Percentiles rank a stretch among this genome's conserved stretches.
These are phyloP conservation scores for Pelargonium nanum DNA, from an alignment of 345 rosid species.

Conservation along the genomic window DNA sequence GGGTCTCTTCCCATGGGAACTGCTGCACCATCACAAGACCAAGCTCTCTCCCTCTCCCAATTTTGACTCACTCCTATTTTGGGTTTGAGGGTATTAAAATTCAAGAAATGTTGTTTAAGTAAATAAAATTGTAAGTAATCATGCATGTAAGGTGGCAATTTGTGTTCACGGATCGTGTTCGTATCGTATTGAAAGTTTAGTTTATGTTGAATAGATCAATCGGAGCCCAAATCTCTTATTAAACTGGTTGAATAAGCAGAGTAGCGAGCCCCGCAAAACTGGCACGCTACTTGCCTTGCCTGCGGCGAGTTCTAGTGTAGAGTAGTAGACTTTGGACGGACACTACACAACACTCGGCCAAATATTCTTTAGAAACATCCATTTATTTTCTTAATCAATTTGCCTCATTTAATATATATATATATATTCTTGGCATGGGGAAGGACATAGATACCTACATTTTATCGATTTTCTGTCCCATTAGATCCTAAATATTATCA, in stretches of 20 bases:
- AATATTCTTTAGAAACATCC: conserved; percentile 33
- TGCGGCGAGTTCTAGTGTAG: background rate
- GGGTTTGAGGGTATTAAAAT: no score
- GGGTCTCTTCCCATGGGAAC: background rate
- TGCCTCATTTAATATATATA: conserved; percentile 4
- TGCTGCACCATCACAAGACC: background rate
- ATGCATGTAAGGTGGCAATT: no score
- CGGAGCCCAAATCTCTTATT: no score
- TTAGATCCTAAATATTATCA: background rate
- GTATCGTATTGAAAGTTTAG: no score
- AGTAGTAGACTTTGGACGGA: no score
- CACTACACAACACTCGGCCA: background rate
- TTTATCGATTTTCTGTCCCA: conserved; percentile 6
- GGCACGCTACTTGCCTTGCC: background rate
- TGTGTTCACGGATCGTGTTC: no score
- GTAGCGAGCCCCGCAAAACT: background rate
- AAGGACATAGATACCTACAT: conserved; percentile 5
- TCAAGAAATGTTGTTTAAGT: no score
- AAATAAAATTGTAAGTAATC: no score
- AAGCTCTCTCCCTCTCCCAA: background rate
- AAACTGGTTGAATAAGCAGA: no score
- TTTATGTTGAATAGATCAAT: background rate
- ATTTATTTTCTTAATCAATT: conserved; percentile 5
- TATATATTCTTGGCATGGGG: background rate
- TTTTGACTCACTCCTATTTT: background rate